Evolutionary conservation across 169 alveolate genomes (phyloP).

Genomic region (Plasmodium knowlesi): DNA sequence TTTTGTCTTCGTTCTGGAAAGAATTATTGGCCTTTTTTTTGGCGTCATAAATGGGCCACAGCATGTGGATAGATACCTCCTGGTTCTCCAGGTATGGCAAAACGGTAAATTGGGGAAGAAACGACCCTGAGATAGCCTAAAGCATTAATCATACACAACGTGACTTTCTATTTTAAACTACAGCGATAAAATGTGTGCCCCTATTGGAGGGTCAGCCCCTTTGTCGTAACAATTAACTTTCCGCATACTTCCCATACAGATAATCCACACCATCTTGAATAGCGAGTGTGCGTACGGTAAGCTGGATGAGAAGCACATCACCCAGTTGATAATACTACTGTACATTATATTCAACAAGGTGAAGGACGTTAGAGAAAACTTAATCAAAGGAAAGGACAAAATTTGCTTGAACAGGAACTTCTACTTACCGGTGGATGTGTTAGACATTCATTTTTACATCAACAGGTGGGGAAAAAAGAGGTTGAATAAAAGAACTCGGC

Average conservation of each 20-base stretch:
- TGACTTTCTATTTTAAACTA: not conserved
- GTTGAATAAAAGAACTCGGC: not conserved
- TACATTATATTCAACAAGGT: slow-evolving; percentile 45
- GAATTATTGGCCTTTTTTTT: slow-evolving; percentile 15
- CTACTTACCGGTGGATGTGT: slow-evolving; percentile 10
- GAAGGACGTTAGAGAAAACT: not conserved
- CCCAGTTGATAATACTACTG: slow-evolving; percentile 23
- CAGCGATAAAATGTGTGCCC: not conserved
- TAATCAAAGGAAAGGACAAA: slow-evolving; percentile 12
- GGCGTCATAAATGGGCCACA: slow-evolving; percentile 9
- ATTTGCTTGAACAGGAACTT: slow-evolving; percentile 43
- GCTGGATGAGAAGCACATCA: slow-evolving; percentile 27
- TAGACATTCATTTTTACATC: slow-evolving; percentile 48
- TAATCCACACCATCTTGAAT: slow-evolving; percentile 23
- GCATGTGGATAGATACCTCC: slow-evolving; percentile 24
- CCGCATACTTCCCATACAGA: not conserved
- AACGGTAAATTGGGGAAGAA: not conserved
- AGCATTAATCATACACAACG: not conserved
- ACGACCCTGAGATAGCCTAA: not conserved
- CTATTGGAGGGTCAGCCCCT: not conserved
- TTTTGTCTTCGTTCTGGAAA: not conserved
- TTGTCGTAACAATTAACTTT: not conserved
- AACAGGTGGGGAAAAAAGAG: slow-evolving; percentile 12
- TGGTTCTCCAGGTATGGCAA: slow-evolving; percentile 36
- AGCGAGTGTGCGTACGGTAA: not conserved